phyloP scores from a whole-genome alignment of 208 protist species.

The Leptomonas pyrrhocoris region DNA sequence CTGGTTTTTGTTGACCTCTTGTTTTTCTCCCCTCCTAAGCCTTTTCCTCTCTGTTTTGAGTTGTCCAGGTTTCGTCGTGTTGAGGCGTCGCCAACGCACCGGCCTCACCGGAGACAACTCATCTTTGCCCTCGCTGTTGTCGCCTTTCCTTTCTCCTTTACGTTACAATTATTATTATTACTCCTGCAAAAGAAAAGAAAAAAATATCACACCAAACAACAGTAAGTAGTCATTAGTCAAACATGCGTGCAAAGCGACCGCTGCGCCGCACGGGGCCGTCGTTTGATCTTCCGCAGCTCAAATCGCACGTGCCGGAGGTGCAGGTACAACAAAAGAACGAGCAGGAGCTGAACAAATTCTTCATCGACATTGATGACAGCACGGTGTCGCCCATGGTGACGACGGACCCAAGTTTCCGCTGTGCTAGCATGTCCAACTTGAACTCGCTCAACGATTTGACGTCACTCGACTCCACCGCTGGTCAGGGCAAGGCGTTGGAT shows the following conservation, averaged over 20 bases:
- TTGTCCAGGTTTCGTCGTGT: no score
- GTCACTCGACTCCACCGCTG: not conserved
- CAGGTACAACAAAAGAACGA: slow-evolving; percentile 70
- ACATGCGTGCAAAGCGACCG: slow-evolving; percentile 55
- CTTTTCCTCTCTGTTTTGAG: not conserved
- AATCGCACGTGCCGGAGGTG: slow-evolving; percentile 53
- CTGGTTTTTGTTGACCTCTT: no score
- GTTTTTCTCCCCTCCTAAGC: not conserved
- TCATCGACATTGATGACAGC: slow-evolving; percentile 80
- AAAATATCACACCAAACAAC: not conserved
- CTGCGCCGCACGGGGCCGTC: slow-evolving; percentile 30
- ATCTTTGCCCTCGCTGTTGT: not conserved
- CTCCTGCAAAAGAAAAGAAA: not conserved
- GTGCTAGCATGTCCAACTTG: slow-evolving; percentile 19
- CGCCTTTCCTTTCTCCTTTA: slow-evolving; percentile 12
- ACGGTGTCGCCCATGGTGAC: slow-evolving; percentile 80
- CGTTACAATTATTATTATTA: slow-evolving; percentile 19
- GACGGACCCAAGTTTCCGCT: slow-evolving; percentile 33
- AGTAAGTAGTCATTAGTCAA: not conserved
- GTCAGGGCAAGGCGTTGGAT: slow-evolving; percentile 1
- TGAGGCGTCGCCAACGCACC: no score
- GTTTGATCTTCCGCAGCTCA: slow-evolving; percentile 65
- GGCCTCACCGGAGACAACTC: no score
- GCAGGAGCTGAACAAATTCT: slow-evolving; percentile 71
- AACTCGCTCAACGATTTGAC: slow-evolving; percentile 16